A percentile compares a stretch with the other conserved stretches of the same genome.
Conservation (phyloP, 2,329 filamentous ascomycete genomes). For the Talaromyces piceae region DNA sequence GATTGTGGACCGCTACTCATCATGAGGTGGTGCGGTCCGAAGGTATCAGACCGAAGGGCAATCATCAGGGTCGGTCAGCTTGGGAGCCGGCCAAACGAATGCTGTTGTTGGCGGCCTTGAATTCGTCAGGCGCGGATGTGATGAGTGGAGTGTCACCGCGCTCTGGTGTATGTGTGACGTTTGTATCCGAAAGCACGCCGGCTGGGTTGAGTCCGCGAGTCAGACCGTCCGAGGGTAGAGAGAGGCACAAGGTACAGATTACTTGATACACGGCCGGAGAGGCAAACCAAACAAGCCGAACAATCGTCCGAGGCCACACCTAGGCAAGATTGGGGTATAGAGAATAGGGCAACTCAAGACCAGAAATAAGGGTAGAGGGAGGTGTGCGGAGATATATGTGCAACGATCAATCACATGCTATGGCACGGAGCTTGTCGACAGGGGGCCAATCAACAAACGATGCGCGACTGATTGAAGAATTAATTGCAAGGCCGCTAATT, state of each 20-base stretch:
- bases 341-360: too few species aligned
- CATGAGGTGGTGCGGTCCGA: background rate
- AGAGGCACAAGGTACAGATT: too few species aligned
- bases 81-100: background rate
- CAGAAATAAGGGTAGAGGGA: too few species aligned
- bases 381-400: too few species aligned
- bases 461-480: background rate
- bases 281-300: too few species aligned
- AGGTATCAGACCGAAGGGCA: background rate
- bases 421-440: too few species aligned
- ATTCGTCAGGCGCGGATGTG: background rate
- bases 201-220: background rate
- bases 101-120: too few species aligned
- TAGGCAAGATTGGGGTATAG: too few species aligned
- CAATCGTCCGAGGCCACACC: too few species aligned
- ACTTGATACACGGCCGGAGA: too few species aligned
- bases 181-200: background rate
- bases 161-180: background rate
- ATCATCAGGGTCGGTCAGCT: background rate
- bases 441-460: background rate
- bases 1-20: background rate
- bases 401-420: too few species aligned
- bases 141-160: background rate
- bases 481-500: too few species aligned
- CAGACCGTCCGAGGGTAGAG: background rate